Conservation (phyloP, 1,284 basidiomycete genomes). For the Puccinia horiana region DNA sequence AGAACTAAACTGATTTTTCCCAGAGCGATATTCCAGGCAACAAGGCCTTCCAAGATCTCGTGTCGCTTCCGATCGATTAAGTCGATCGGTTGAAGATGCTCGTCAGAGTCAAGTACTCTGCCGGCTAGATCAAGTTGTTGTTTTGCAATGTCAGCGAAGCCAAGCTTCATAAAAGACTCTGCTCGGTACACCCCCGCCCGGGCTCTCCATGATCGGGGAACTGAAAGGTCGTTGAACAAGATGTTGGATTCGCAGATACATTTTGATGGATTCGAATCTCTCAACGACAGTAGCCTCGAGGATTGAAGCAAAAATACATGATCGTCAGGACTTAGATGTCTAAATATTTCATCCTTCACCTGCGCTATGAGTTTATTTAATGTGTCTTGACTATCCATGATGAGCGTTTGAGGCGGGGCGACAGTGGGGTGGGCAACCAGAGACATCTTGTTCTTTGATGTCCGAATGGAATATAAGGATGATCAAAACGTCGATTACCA, state of each 20-base stretch:
- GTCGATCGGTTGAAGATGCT: conserved; percentile 20
- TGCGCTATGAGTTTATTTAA: neutral
- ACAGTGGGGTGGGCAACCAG: neutral
- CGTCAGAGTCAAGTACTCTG: conserved; percentile 24
- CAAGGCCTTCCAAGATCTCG: conserved; percentile 31
- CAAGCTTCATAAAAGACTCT: conserved; percentile 37
- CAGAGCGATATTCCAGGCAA: conserved; percentile 45
- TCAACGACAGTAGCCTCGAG: conserved; percentile 17
- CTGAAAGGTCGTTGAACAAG: conserved; percentile 26
- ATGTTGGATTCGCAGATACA: conserved; percentile 27
- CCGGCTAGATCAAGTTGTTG: neutral
- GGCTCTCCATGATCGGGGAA: conserved; percentile 41
- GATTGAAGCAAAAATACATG: conserved; percentile 25
- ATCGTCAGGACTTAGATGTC: neutral
- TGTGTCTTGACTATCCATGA: neutral
- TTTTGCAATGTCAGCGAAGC: conserved; percentile 33
- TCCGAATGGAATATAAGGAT: neutral
- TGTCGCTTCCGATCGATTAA: conserved; percentile 19
- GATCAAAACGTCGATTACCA: too few species aligned
- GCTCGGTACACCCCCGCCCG: conserved; percentile 37
- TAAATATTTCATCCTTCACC: conserved; percentile 17
- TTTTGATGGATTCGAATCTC: conserved; percentile 32
- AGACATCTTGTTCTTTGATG: neutral
- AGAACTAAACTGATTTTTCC: conserved; percentile 44
- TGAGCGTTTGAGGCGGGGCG: neutral